These are phyloP conservation scores for Hanseniaspora nectarophila DNA, from an alignment of 805 yeast genomes.

Conservation along the genomic window DNA sequence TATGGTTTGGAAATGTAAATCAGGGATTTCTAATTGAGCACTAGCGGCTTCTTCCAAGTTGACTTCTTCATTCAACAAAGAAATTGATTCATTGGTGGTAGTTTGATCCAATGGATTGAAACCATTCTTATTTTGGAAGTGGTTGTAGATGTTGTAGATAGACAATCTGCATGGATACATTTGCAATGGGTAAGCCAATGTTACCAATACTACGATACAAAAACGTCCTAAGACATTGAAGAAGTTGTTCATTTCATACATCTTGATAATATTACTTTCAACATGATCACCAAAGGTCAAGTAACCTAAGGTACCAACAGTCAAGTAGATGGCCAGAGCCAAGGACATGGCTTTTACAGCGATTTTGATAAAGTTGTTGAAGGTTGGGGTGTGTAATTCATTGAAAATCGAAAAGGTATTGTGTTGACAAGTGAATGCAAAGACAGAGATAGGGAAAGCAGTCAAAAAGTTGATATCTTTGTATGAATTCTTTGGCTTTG, in stretches of 20 bases:
- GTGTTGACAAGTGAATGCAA: slow-evolving; percentile 93
- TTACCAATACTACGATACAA: slow-evolving; percentile 68
- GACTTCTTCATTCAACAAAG: slow-evolving; percentile 11
- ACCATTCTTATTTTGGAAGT: slow-evolving; percentile 23
- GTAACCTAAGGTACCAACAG: slow-evolving; percentile 75
- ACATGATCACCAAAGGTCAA: slow-evolving; percentile 75
- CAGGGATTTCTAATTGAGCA: slow-evolving; percentile 9
- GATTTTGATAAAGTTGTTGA: slow-evolving; percentile 36
- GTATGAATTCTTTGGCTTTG: slow-evolving; percentile 34
- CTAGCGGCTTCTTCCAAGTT: slow-evolving; percentile 5
- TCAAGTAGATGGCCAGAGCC: slow-evolving; percentile 50
- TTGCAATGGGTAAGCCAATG: slow-evolving; percentile 79
- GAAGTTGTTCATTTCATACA: slow-evolving; percentile 49
- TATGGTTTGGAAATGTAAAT: slow-evolving; percentile 32
- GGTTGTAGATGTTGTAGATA: slow-evolving; percentile 56
- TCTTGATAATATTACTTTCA: slow-evolving; percentile 64
- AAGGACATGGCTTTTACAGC: slow-evolving; percentile 43
- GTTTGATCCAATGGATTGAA: slow-evolving; percentile 5
- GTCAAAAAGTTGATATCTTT: slow-evolving; percentile 39
- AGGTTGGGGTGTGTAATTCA: slow-evolving; percentile 52
- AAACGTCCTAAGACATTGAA: slow-evolving; percentile 69
- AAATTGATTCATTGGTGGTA: slow-evolving; percentile 11
- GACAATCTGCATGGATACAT: slow-evolving; percentile 84
- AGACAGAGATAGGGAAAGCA: slow-evolving; percentile 81
- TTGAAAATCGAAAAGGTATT: slow-evolving; percentile 84